Evolutionary conservation across 202 grass and related monocot species (phyloP).

Genomic region (Miscanthus sacchariflorus): DNA sequence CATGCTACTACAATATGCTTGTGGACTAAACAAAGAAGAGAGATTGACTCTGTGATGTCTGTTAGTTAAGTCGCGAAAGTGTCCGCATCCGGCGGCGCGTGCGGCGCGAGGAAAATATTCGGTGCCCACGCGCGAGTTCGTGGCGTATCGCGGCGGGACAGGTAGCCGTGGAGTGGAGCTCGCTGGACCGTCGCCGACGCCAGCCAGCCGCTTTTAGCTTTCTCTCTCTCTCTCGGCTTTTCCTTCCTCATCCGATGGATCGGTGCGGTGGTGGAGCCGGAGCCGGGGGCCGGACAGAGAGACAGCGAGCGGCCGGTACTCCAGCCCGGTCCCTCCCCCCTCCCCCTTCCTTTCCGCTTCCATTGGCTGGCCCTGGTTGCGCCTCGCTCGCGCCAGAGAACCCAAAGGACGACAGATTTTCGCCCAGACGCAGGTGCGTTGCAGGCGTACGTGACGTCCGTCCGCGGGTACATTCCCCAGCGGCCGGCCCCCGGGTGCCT

Average conservation of each 20-base stretch:
- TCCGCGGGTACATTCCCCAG: background rate
- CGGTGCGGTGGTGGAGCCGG: background rate
- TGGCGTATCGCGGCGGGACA: slow-evolving; percentile 45
- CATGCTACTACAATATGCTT: background rate
- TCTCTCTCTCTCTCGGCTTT: background rate
- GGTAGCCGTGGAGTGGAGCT: background rate
- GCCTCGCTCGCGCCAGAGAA: background rate
- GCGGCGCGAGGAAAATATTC: slow-evolving; percentile 30
- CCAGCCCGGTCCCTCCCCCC: background rate
- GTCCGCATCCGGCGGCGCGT: background rate
- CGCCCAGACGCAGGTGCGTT: background rate
- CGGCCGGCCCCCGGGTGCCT: background rate
- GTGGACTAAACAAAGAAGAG: slow-evolving; percentile 31
- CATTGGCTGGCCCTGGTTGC: background rate
- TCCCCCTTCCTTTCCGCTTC: background rate
- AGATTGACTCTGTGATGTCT: background rate
- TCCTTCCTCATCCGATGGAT: slow-evolving; percentile 4
- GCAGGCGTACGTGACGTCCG: background rate
- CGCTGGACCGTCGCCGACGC: slow-evolving; percentile 20
- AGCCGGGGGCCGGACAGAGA: too few species aligned
- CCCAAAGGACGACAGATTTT: background rate
- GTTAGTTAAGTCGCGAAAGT: background rate
- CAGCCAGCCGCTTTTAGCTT: background rate
- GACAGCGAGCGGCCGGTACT: background rate
- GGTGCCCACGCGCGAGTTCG: slow-evolving; percentile 34